Percentiles rank a stretch among this genome's conserved stretches.
These are phyloP conservation scores for Leccinum griseonigrum DNA, from an alignment of 1,284 basidiomycete genomes.

Conservation along the genomic window DNA sequence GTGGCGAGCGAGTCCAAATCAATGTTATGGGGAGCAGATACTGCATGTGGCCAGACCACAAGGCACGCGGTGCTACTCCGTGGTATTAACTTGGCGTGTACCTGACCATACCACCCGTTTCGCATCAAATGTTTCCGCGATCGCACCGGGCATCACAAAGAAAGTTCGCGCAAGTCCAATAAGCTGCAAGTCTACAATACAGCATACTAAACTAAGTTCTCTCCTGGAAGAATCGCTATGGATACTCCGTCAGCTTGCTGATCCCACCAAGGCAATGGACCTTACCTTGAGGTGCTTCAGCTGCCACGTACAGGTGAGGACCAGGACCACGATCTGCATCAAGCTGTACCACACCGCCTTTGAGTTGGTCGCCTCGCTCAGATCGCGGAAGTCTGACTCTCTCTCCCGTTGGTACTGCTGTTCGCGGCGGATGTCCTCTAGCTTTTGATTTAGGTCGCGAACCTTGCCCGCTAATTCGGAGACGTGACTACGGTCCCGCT, in stretches of 20 bases:
- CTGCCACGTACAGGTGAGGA: constrained; percentile 91
- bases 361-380: constrained; percentile 87
- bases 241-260: constrained; percentile 11
- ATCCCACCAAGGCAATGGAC: constrained; percentile 11
- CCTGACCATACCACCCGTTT: background rate
- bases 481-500: constrained; percentile 86
- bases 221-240: constrained; percentile 84
- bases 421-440: constrained; percentile 91
- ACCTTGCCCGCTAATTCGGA: constrained; percentile 85
- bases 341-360: constrained; percentile 93
- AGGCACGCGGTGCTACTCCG: background rate
- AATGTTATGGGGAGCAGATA: background rate
- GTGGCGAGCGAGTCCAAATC: background rate
- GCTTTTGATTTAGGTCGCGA: constrained; percentile 88
- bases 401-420: constrained; percentile 98
- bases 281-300: constrained; percentile 86
- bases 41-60: background rate
- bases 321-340: constrained; percentile 80
- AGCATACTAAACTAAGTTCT: constrained; percentile 67
- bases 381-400: constrained; percentile 87
- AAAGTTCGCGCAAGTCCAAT: constrained; percentile 3
- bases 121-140: background rate
- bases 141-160: background rate
- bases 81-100: background rate
- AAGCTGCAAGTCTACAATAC: constrained; percentile 29